phyloP scores from a whole-genome alignment of 352 stramenopile species.

The Thraustochytrium sp. region DNA sequence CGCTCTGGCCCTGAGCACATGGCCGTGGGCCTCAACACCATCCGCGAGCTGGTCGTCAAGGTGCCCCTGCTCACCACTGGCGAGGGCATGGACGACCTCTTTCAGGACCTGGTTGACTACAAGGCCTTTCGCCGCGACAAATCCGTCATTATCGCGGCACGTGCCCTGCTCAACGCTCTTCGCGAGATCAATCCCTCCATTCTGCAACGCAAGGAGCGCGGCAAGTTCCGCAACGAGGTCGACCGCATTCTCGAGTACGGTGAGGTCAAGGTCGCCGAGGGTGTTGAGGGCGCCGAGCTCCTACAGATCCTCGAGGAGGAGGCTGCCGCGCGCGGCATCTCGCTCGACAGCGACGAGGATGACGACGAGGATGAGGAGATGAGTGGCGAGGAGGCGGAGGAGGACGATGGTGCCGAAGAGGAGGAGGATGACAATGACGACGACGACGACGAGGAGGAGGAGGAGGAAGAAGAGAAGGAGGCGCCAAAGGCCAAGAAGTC shows the following conservation, averaged over 20 bases:
- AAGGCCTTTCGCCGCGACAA: slow-evolving; percentile 90
- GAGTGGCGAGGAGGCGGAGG: slow-evolving; percentile 29
- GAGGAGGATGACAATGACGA: slow-evolving; percentile 12
- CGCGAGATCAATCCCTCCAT: slow-evolving; percentile 87
- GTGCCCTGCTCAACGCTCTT: slow-evolving; percentile 91
- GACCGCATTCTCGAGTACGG: slow-evolving; percentile 62
- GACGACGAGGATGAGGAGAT: slow-evolving; percentile 57
- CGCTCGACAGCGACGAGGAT: slow-evolving; percentile 52
- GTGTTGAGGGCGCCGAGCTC: slow-evolving; percentile 91
- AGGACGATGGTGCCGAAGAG: slow-evolving; percentile 40
- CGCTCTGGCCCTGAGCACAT: slow-evolving; percentile 59
- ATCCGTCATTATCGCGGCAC: slow-evolving; percentile 90
- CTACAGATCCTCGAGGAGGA: slow-evolving; percentile 63
- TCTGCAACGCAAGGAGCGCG: slow-evolving; percentile 92
- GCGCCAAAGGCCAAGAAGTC: no score
- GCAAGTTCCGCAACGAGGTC: slow-evolving; percentile 74
- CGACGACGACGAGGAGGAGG: slow-evolving; percentile 45
- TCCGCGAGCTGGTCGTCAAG: slow-evolving; percentile 86
- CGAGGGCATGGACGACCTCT: slow-evolving; percentile 73
- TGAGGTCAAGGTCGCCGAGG: slow-evolving; percentile 77
- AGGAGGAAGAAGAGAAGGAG: slow-evolving; percentile 41
- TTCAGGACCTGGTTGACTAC: slow-evolving; percentile 84
- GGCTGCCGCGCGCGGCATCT: not conserved
- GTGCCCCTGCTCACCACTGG: slow-evolving; percentile 84
- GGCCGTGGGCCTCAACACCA: slow-evolving; percentile 94